A percentile compares a stretch with the other conserved stretches of the same genome.
These are phyloP conservation scores for Dinochytrium kinnereticum DNA, from an alignment of 371 early-diverging fungal species.

Conservation along the genomic window DNA sequence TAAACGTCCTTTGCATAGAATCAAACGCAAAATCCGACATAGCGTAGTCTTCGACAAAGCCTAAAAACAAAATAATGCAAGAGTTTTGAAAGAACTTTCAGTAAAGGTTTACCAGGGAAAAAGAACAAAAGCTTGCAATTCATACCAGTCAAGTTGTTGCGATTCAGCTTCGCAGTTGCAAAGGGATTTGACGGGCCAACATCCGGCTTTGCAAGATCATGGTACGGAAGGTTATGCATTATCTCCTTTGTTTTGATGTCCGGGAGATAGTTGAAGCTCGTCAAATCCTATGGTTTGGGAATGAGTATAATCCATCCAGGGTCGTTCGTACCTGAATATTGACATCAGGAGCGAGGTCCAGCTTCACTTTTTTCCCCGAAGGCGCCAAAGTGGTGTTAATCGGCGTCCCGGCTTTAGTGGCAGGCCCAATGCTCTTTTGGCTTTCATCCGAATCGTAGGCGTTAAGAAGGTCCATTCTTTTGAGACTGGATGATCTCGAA, in stretches of 20 bases:
- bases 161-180: conserved; percentile 45
- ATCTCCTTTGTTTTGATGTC: conserved; percentile 63
- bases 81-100: too few species aligned
- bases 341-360: conserved; percentile 78
- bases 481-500: neutral
- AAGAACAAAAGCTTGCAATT: neutral
- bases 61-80: conserved; percentile 44
- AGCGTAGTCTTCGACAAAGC: conserved; percentile 81
- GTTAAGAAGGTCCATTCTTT: conserved; percentile 12
- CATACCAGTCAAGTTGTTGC: conserved; percentile 65
- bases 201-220: conserved; percentile 68
- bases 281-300: conserved; percentile 21
- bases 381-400: neutral
- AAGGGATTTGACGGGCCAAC: conserved; percentile 84
- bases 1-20: conserved; percentile 79
- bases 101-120: neutral
- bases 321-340: conserved; percentile 65
- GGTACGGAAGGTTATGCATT: conserved; percentile 78
- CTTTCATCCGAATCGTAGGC: conserved; percentile 27
- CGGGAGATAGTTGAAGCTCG: conserved; percentile 34
- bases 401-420: too few species aligned
- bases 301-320: conserved; percentile 12
- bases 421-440: too few species aligned
- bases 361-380: conserved; percentile 33
- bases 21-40: conserved; percentile 79